These are phyloP conservation scores for Acidomyces sp. DNA, from an alignment of 495 filamentous ascomycete genomes.

Conservation along the genomic window DNA sequence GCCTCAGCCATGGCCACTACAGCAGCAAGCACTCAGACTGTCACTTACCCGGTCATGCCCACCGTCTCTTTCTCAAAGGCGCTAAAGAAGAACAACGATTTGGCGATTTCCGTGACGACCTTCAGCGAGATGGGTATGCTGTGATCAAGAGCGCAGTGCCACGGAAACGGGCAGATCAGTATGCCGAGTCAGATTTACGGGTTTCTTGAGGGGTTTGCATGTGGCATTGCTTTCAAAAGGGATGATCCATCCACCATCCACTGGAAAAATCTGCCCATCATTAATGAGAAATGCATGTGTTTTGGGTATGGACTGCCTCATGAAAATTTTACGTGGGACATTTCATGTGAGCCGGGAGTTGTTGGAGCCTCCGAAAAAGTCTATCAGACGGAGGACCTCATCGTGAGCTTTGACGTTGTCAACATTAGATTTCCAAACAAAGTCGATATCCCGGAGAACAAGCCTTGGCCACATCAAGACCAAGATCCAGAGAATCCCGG, in stretches of 20 bases:
- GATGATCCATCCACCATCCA: slow-evolving; percentile 29
- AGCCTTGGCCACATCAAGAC: slow-evolving; percentile 37
- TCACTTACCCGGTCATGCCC: no score
- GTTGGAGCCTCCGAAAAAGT: slow-evolving; percentile 32
- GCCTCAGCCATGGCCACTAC: neutral
- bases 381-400: slow-evolving; percentile 31
- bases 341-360: slow-evolving; percentile 32
- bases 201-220: slow-evolving; percentile 24
- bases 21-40: no score
- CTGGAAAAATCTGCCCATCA: slow-evolving; percentile 28
- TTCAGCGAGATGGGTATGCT: slow-evolving; percentile 31
- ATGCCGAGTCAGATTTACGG: slow-evolving; percentile 26
- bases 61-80: neutral
- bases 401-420: slow-evolving; percentile 35
- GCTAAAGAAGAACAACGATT: neutral
- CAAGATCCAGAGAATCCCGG: slow-evolving; percentile 32
- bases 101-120: slow-evolving; percentile 8
- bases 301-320: slow-evolving; percentile 30
- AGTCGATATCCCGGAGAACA: slow-evolving; percentile 28
- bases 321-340: slow-evolving; percentile 33
- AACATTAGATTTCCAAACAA: slow-evolving; percentile 32
- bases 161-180: slow-evolving; percentile 28
- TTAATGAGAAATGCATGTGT: slow-evolving; percentile 35
- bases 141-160: slow-evolving; percentile 37
- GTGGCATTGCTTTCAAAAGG: slow-evolving; percentile 25